A percentile compares a stretch with the other conserved stretches of the same genome.
Evolutionary conservation across 2,329 filamentous ascomycete species (phyloP).

Genomic region (Alternaria burnsii): DNA sequence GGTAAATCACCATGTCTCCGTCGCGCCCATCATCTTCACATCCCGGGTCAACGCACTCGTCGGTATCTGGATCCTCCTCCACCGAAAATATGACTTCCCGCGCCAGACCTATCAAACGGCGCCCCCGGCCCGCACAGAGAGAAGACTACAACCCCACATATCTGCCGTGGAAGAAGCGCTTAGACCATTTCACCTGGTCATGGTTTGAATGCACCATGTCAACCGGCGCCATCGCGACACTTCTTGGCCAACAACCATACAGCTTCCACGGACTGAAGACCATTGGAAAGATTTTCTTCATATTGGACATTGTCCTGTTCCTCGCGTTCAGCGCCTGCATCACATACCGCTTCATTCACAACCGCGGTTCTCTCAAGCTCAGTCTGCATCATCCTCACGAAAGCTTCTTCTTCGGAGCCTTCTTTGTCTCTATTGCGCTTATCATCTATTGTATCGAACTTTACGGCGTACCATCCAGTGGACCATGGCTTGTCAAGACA

Average conservation of each 20-base stretch:
- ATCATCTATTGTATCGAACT: constrained; percentile 53
- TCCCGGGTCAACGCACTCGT: not conserved
- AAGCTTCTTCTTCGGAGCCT: constrained; percentile 75
- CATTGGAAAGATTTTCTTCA: constrained; percentile 72
- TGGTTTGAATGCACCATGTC: constrained; percentile 81
- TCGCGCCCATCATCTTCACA: not conserved
- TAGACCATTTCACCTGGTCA: constrained; percentile 55
- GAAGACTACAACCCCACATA: constrained; percentile 18
- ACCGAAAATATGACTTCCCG: constrained; percentile 15
- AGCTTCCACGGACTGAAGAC: constrained; percentile 70
- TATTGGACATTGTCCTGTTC: constrained; percentile 73
- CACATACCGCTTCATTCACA: constrained; percentile 66
- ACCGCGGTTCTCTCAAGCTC: constrained; percentile 58
- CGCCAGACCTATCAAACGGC: constrained; percentile 14
- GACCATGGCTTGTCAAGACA: constrained; percentile 63
- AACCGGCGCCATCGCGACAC: constrained; percentile 73
- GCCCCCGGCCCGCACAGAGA: constrained; percentile 6
- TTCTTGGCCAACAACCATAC: constrained; percentile 61
- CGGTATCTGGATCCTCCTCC: not conserved
- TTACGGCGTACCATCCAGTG: constrained; percentile 69
- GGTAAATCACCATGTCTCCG: constrained; percentile 1
- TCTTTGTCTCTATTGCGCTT: constrained; percentile 68
- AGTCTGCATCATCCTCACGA: constrained; percentile 72
- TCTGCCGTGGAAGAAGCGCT: constrained; percentile 29
- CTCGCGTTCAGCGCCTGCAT: constrained; percentile 62